Evolutionary conservation across 2,329 filamentous ascomycete genomes (phyloP), one percentile per base, ranked within the genome.

Genomic region (Sarocladium brachiariae): DNA sequence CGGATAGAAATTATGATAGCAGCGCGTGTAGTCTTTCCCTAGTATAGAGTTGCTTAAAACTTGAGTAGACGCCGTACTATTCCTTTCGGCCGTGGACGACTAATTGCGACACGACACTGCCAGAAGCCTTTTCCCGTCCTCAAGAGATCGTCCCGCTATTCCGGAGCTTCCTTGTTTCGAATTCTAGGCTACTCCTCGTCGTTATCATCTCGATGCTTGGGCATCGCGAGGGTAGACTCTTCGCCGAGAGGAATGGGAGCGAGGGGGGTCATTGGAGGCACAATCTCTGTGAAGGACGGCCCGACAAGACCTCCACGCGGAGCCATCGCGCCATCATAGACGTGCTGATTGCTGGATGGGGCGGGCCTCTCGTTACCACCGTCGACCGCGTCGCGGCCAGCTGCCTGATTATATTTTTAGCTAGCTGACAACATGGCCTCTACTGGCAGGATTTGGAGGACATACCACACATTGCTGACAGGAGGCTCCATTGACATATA

Each of bases 401-500:
- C 13, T 13, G 37, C 37, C 37, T 39, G 37, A 30, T 39, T 13
- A 21, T 16, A 18, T 23, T 4, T 7, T 39, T 23, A 13, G 19
- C 16, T 19, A 21, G n/a, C n/a, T n/a, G n/a, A n/a, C n/a, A n/a
- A 21, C 16, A 21, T 39, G 7, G 18, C 6, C 8, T 14, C 16
- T 7, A 19, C 10, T 3, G 4, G 13, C 8, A 25, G 5, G 43
- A 11, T 33, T 31, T 13, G 27, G 14, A 39, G 33, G 31, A 64
- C 74, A 65, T 65, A 78, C 75, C 54, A 74, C 65, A 59, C 76
- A 79, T 54, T 63, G 65, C 50, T 73, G 65, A 60, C 76, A 79
- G 10, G 73, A 65, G 31, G 71, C 66, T 50, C 74, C 71, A 50
- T 76, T 74, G 16, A 78, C 69, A 63, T 74, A 77, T 10, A 78